Evolutionary conservation across 768 basidiomycete species (phyloP).

Genomic region (Rhizopogon rudus): DNA sequence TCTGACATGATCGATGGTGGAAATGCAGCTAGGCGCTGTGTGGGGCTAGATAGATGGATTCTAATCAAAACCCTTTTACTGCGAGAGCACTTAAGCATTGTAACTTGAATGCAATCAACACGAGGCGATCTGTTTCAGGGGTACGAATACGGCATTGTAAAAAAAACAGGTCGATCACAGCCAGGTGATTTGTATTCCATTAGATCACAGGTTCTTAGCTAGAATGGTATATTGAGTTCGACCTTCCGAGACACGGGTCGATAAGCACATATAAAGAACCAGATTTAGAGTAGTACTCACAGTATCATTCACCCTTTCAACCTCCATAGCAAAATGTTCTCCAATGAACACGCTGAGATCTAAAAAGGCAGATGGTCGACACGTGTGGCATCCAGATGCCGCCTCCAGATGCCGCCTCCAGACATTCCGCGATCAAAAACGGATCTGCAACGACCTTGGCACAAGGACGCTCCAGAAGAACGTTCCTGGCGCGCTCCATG

Average conservation of each 20-base stretch:
- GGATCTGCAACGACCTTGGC: conserved; percentile 26
- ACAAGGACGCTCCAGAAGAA: conserved; percentile 25
- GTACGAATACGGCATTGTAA: background rate
- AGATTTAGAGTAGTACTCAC: conserved; percentile 7
- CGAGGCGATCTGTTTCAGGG: background rate
- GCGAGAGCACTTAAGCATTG: background rate
- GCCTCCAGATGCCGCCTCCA: conserved; percentile 25
- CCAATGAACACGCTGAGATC: conserved; percentile 28
- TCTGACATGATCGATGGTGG: no score
- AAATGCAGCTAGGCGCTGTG: no score
- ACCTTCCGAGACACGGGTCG: conserved; percentile 14
- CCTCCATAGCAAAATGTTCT: conserved; percentile 24
- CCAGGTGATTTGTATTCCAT: background rate
- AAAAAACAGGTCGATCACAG: background rate
- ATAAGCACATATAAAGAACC: conserved; percentile 4
- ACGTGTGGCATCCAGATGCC: conserved; percentile 22
- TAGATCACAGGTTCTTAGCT: background rate
- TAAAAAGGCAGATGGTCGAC: conserved; percentile 23
- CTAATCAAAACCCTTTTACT: background rate
- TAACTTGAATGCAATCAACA: background rate
- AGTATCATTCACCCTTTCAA: conserved; percentile 24
- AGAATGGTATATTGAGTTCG: conserved; percentile 26
- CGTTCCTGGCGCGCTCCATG: conserved; percentile 27
- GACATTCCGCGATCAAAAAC: conserved; percentile 24
- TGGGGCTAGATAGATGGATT: no score